phyloP scores from a whole-genome alignment of 2,329 filamentous ascomycete species.

The Fonsecaea pedrosoi region DNA sequence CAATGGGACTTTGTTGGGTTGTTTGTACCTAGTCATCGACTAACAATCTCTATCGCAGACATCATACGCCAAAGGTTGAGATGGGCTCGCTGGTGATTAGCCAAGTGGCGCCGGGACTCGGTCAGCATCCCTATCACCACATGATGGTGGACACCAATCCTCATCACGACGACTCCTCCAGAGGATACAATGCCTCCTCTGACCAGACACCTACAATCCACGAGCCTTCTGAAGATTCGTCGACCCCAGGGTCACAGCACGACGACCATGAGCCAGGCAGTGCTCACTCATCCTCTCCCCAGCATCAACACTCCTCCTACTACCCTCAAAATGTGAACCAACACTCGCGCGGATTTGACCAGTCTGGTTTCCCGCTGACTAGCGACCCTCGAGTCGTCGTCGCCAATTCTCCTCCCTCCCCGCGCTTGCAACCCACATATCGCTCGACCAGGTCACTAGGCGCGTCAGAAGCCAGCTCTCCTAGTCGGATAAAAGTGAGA shows the following conservation, averaged over 20 bases:
- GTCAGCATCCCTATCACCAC: constrained; percentile 65
- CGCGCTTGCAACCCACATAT: constrained; percentile 54
- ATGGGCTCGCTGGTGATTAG: constrained; percentile 68
- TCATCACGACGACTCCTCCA: constrained; percentile 32
- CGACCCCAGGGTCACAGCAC: constrained; percentile 28
- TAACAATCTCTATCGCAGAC: constrained; percentile 34
- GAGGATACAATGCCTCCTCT: constrained; percentile 31
- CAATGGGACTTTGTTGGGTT: not conserved
- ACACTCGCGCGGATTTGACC: constrained; percentile 40
- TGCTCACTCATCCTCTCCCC: constrained; percentile 22
- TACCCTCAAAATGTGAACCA: constrained; percentile 33
- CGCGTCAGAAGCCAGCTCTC: constrained; percentile 54
- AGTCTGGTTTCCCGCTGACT: constrained; percentile 42
- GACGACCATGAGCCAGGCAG: constrained; percentile 21
- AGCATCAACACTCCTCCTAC: constrained; percentile 24
- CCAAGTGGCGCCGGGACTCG: constrained; percentile 76
- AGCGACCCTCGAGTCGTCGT: constrained; percentile 42
- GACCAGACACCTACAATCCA: constrained; percentile 23
- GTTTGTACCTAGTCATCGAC: constrained; percentile 9
- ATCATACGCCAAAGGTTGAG: constrained; percentile 48
- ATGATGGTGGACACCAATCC: constrained; percentile 66
- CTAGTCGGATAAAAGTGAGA: constrained; percentile 76
- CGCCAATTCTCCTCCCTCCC: constrained; percentile 53
- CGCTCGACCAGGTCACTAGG: constrained; percentile 53
- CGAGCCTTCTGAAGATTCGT: constrained; percentile 18